Conservation (phyloP, 345 rosid genomes). For the Pugionium cornutum region DNA sequence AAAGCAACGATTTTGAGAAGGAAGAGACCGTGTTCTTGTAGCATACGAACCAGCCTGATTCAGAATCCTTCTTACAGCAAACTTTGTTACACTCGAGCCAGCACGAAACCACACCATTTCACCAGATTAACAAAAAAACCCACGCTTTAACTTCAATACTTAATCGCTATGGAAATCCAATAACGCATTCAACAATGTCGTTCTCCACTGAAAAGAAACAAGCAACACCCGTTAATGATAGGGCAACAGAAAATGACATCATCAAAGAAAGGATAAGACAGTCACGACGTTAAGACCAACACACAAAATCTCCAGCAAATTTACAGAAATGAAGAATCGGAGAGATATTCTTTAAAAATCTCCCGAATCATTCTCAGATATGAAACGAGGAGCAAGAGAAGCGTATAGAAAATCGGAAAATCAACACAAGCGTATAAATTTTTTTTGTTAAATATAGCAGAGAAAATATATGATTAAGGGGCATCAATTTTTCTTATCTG, state of each 20-base stretch:
- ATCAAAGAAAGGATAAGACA: too few species aligned
- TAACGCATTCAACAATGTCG: slow-evolving; percentile 18
- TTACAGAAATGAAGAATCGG: background rate
- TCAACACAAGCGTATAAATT: too few species aligned
- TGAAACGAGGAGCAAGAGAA: background rate
- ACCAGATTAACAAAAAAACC: slow-evolving; percentile 24
- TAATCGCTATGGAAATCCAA: background rate
- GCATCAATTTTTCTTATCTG: too few species aligned
- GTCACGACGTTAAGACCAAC: too few species aligned
- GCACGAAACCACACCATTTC: slow-evolving; percentile 79
- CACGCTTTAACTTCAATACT: slow-evolving; percentile 13
- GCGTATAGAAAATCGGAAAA: background rate
- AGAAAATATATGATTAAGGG: too few species aligned
- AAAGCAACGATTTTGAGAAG: slow-evolving; percentile 52
- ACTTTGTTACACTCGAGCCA: slow-evolving; percentile 57
- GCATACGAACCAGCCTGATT: slow-evolving; percentile 57
- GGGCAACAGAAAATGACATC: too few species aligned
- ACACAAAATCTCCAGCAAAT: too few species aligned
- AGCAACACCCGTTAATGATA: background rate
- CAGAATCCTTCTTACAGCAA: slow-evolving; percentile 63
- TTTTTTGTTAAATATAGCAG: too few species aligned
- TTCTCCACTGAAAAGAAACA: slow-evolving; percentile 28
- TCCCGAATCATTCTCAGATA: too few species aligned
- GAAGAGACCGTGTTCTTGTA: slow-evolving; percentile 48
- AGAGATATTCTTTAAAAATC: too few species aligned